Base-by-base conservation (phyloP, 2,329 filamentous ascomycete species). In the Basipetospora chlamydospora region DNA sequence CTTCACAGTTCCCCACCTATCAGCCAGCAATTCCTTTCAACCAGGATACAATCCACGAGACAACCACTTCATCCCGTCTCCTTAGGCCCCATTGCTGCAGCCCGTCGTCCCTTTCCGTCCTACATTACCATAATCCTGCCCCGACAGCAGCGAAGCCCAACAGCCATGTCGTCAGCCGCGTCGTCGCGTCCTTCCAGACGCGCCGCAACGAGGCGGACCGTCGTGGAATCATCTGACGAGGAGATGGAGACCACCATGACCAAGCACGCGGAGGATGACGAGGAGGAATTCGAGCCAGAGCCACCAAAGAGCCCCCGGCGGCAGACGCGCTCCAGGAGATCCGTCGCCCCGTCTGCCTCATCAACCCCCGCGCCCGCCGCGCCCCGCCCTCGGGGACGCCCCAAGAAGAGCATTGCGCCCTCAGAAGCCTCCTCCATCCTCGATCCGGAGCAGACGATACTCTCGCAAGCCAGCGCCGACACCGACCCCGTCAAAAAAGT, bases 201-300 rank as follows among this genome's bases (percentile, higher is more conserved):
- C 51, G 55, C 61, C 41, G 63, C 66, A 26, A 57, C 80, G 36
- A 73, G 84, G 51, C 76, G 79, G 48, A 80, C 77, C 47, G 73
- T 80, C 35, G 68, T 92, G 33, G 63, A 87, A 41, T 85, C 92
- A 45, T 85, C 77, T 7, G 84, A 88, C 28, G 84, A 92, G 40
- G 81, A 85, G 38, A 58, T 67, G 26, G 63, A 71, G 47, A 63
- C 68, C 43, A 65, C 72, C 49, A 66, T 71, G 35, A 61, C 53
- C 28, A 54, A 46, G 30, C 54, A 50, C 41, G 65, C 72, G 12
- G 69, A 79, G 20, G 72, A 80, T 3, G 66, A 61, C 34, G 80
- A 82, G 44, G 80, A 87, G 34, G 83, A 93, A 34, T 90, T 86
- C 49, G 80, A 80, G 30, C 85, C 85, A 3, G 80, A 79, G 33